These are phyloP conservation scores for Dactylellina sp. DNA, from an alignment of 2,329 filamentous ascomycete genomes.

Conservation along the genomic window DNA sequence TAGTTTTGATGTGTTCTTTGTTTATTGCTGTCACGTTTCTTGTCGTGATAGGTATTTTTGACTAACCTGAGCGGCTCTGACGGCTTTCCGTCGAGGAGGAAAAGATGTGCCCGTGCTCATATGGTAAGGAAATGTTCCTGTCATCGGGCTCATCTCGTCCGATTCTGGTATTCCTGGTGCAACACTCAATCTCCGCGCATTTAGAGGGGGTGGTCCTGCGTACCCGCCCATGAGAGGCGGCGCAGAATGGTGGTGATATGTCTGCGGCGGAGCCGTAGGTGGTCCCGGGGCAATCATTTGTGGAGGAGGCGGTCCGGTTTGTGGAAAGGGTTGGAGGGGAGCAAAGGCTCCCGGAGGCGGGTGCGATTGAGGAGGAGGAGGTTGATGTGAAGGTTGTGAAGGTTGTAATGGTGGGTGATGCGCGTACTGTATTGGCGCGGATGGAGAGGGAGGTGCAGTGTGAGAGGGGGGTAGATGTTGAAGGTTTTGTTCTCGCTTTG, in stretches of 20 bases:
- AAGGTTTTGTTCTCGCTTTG: slow-evolving; percentile 54
- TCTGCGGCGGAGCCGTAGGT: slow-evolving; percentile 47
- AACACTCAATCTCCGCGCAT: slow-evolving; percentile 39
- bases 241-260: slow-evolving; percentile 52
- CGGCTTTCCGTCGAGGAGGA: slow-evolving; percentile 72
- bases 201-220: slow-evolving; percentile 22
- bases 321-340: slow-evolving; percentile 44
- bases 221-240: slow-evolving; percentile 46
- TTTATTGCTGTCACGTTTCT: slow-evolving; percentile 35
- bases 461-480: slow-evolving; percentile 51
- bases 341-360: slow-evolving; percentile 25
- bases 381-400: slow-evolving; percentile 25
- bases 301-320: slow-evolving; percentile 15
- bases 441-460: slow-evolving; percentile 48
- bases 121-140: slow-evolving; percentile 53
- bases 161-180: slow-evolving; percentile 42
- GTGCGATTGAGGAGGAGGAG: slow-evolving; percentile 30
- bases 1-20: slow-evolving; percentile 38
- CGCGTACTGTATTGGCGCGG: slow-evolving; percentile 40
- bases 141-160: slow-evolving; percentile 53
- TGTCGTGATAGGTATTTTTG: slow-evolving; percentile 1
- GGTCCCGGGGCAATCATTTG: slow-evolving; percentile 52
- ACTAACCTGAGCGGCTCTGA: slow-evolving; percentile 73
- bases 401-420: slow-evolving; percentile 46
- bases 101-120: slow-evolving; percentile 60